phyloP scores from a whole-genome alignment of 768 basidiomycete species.

The Sporobolomyces roseus region DNA sequence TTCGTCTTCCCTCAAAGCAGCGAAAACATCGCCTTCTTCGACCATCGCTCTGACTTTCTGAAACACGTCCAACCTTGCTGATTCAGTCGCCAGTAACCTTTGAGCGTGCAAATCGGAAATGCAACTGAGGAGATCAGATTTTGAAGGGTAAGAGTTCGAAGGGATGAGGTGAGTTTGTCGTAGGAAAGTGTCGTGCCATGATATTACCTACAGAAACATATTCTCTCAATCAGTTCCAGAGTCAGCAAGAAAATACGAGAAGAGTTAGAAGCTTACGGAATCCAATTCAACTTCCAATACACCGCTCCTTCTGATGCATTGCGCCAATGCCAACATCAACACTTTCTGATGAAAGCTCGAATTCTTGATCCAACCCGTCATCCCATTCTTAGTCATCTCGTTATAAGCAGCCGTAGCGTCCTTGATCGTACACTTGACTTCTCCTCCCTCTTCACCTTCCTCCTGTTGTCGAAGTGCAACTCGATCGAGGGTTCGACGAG shows the following conservation, averaged over 20 bases:
- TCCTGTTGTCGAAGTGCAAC: constrained; percentile 14
- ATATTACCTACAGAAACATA: constrained; percentile 35
- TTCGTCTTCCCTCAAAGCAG: constrained; percentile 41
- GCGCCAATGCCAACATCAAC: constrained; percentile 44
- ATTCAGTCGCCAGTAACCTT: constrained; percentile 41
- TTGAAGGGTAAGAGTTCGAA: constrained; percentile 15
- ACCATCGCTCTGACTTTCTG: constrained; percentile 40
- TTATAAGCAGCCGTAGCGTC: constrained; percentile 44
- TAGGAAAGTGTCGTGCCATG: constrained; percentile 43
- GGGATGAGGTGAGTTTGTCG: constrained; percentile 37
- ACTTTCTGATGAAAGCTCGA: constrained; percentile 43
- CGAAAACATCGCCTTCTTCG: constrained; percentile 43
- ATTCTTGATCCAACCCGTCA: constrained; percentile 40
- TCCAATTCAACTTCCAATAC: constrained; percentile 45
- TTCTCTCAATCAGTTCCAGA: neutral
- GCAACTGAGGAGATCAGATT: constrained; percentile 37
- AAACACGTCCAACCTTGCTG: constrained; percentile 40
- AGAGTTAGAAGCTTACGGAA: constrained; percentile 34
- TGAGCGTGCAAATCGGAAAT: constrained; percentile 40
- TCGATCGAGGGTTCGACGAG: constrained; percentile 52
- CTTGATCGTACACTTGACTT: constrained; percentile 40
- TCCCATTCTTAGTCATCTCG: constrained; percentile 45
- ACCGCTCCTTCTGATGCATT: constrained; percentile 41
- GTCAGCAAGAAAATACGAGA: neutral
- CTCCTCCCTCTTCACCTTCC: neutral